Evolutionary conservation across 768 basidiomycete species (phyloP).

Genomic region (Coprinopsis sp.): DNA sequence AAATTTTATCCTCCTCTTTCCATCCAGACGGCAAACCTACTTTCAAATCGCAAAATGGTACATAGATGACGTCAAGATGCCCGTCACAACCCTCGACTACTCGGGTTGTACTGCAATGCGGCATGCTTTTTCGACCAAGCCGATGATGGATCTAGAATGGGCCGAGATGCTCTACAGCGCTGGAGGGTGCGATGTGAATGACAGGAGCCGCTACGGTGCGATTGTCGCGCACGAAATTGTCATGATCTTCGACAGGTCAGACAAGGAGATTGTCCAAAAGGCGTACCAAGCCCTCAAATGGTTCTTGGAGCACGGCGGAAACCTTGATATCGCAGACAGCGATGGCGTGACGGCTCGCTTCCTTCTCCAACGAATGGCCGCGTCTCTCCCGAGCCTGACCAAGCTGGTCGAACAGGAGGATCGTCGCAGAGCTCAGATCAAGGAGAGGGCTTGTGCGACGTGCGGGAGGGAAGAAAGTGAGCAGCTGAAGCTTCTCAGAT

Average conservation of each 20-base stretch:
- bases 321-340: slow-evolving; percentile 33
- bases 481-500: slow-evolving; percentile 20
- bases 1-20: slow-evolving; percentile 24
- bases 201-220: slow-evolving; percentile 35
- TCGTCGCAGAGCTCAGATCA: slow-evolving; percentile 21
- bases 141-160: slow-evolving; percentile 35
- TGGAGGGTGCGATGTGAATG: slow-evolving; percentile 35
- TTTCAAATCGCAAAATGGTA: slow-evolving; percentile 30
- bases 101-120: slow-evolving; percentile 38
- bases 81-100: slow-evolving; percentile 33
- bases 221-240: slow-evolving; percentile 36
- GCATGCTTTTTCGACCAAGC: slow-evolving; percentile 38
- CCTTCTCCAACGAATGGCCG: slow-evolving; percentile 11
- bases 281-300: slow-evolving; percentile 29
- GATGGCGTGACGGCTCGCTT: slow-evolving; percentile 30
- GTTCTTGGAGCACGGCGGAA: slow-evolving; percentile 41
- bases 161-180: slow-evolving; percentile 39
- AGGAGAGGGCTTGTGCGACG: slow-evolving; percentile 27
- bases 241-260: slow-evolving; percentile 22
- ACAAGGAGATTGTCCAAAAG: slow-evolving; percentile 17
- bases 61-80: slow-evolving; percentile 28
- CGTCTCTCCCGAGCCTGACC: slow-evolving; percentile 11
- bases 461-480: slow-evolving; percentile 27
- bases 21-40: slow-evolving; percentile 16
- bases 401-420: slow-evolving; percentile 27